Evolutionary conservation across 768 basidiomycete genomes (phyloP), one percentile per base, ranked within the genome.

Genomic region (Mycena amicta): DNA sequence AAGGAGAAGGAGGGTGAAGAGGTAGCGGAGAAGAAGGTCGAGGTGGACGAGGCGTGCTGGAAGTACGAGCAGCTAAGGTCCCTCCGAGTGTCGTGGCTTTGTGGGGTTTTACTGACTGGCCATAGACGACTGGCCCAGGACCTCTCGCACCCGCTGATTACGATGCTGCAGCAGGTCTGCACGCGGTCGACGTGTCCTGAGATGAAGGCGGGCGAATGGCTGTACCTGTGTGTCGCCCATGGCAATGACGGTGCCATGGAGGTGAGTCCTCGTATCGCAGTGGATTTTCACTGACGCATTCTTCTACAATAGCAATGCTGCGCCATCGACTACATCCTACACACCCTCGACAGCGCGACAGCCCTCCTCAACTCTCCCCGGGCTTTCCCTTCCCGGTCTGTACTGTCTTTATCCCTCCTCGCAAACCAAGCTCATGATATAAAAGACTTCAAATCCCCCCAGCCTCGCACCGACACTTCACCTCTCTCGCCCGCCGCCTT

Each of bases 181-280:
- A 92, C 88, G 13, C 85, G 92, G 37, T 74, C 81, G 31, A 84
- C 89, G 11, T 99, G 96, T 78, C 93, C 95, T 1, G 89, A 96
- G 74, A 99, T 99, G 96, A 95, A 95, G 72, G 95, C 95, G n/a
- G 93, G 92, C 55, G 93, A 98, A 77, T 98, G 96, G 96, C 80
- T 93, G 27, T 98, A 97, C 73, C 76, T 98, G 5, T 98, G 96
- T 65, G 94, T 95, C 37, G 95, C 94, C 0, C 95, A 98, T 72
- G 93, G 92, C 22, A 92, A 87, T 67, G 91, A 92, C 56, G 88
- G 89, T 11, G 84, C 87, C 50, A 90, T 92, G 85, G 92, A 93
- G 84, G 92, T 91, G 65, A 46, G 82, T 67, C 33, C 18, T 30
- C 12, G 3, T 18, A 13, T 40, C 6, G 26, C 33, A 37, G 18